Base-by-base conservation (phyloP, 441 rosid genomes). In the Arabidopsis hybrid region DNA sequence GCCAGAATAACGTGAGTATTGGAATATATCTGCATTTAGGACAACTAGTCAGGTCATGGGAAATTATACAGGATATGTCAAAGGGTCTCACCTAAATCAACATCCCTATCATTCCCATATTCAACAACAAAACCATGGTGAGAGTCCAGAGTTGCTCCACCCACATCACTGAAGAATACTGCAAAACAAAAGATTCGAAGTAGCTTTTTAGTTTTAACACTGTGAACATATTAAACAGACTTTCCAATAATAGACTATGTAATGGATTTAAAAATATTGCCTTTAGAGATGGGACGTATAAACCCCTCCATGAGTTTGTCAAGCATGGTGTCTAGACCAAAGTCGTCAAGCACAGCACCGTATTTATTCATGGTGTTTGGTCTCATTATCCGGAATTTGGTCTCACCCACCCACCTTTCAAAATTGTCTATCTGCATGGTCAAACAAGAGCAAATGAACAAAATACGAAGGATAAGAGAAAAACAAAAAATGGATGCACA, bases 61-160 rank as follows among this genome's bases (percentile, higher is more conserved):
- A 40, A 60, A 55, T 8, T 17, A 46, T 52, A 39, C 45, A 65
- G 56, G 43, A 58, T 61, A 68, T 17, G 38, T 60, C 39, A 40
- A 60, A 14, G 78, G 69, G 65, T 61, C 83, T 75, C 80, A 90
- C 97, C 97, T 35, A 90, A 81, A 62, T 92, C 96, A 80, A 85
- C 85, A 79, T 92, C 97, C 76, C 89, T 85, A 73, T 86, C 84
- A 72, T 81, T 74, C 35, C 97, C 96, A 84, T 92, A 92, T 69
- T 92, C 92, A 75, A 92, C 97, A 78, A 90, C 83, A 77, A 88
- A 91, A 65, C 98, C 98, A 84, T 93, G 98, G 82, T 93, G 98
- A 63, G 96, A 93, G 83, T 91, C 98, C 77, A 93, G 82, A 35
- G 92, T 83, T 77, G 84, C 82, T 61, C 96, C 97, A 39, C 94